Evolutionary conservation across 2,329 filamentous ascomycete species (phyloP), one percentile per base, ranked within the genome.

Genomic region (Epichloe uncinata): DNA sequence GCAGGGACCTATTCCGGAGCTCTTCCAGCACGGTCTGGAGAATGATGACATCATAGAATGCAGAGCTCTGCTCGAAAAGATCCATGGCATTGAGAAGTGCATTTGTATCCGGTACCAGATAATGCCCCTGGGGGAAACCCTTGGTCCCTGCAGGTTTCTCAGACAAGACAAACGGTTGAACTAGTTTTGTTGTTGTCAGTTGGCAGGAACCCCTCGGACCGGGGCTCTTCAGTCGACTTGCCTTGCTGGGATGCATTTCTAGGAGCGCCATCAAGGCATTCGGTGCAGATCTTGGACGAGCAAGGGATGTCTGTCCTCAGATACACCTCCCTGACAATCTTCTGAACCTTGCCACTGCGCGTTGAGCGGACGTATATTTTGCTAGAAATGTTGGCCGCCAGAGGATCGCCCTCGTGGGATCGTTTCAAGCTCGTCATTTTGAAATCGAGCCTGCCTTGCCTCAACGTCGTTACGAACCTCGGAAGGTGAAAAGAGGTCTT

Each of bases 311-410:
- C 93, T 70, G 91, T 87, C 66, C 93, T 82, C 54, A 98, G 76
- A 69, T 98, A 98, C 55, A 97, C 78, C 73, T 98, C 93, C 61
- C 90, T 82, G 57, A 98, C 93, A 62, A 98, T 94, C 75, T 98
- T 98, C 68, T 97, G 93, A 53, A 97, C 91, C 72, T 96, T 96
- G 68, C 93, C 93, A 67, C 82, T 93, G 69, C 87, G 90, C 44
- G 91, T 95, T 26, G 93, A 96, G 53, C 93, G 81, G 55, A 98
- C 87, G 64, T 94, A 98, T 60, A 94, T 82, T 71, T 97, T 98
- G 78, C 85, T 96, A 34, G 89, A 91, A 56, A 97, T 84, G 63
- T 85, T 95, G 44, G 83, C 74, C 33, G 82, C 76, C 53, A 73
- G 64, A 11, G 75, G 69, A 50, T 79, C 77, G 26, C 69, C 66